Percentiles rank a stretch among this genome's conserved stretches.
These are phyloP conservation scores for Tolypocladium nubicola DNA, from an alignment of 2,329 filamentous ascomycete genomes.

Conservation along the genomic window DNA sequence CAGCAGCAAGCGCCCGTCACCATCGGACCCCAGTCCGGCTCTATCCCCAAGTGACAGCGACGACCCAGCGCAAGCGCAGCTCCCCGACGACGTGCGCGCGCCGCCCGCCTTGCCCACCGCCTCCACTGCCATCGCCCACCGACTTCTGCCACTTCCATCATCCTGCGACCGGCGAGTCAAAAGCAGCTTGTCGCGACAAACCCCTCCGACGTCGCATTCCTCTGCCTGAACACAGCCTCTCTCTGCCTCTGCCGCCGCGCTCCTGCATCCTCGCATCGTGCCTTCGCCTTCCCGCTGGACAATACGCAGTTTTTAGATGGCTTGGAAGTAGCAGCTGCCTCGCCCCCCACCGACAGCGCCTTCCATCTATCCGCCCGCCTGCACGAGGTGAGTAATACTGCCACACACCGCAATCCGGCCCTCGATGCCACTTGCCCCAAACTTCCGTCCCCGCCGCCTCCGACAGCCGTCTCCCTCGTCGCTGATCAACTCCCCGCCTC, in stretches of 20 bases:
- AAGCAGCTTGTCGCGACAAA: background rate
- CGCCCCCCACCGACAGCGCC: background rate
- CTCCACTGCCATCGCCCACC: background rate
- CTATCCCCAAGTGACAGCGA: background rate
- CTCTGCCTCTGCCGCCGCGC: background rate
- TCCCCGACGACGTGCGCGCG: background rate
- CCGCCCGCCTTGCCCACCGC: background rate
- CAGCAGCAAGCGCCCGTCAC: slow-evolving; percentile 8
- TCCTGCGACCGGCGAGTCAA: slow-evolving; percentile 2
- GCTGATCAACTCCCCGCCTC: background rate
- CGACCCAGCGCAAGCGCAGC: background rate
- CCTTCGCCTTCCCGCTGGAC: background rate
- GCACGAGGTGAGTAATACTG: background rate
- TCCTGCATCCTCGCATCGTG: background rate
- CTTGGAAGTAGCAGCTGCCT: slow-evolving; percentile 8
- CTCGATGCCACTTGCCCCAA: slow-evolving; percentile 1
- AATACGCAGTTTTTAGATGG: slow-evolving; percentile 9
- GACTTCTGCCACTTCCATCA: background rate
- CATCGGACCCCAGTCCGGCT: slow-evolving; percentile 8
- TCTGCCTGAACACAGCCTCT: background rate
- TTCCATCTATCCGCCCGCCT: background rate
- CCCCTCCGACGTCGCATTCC: slow-evolving; percentile 1
- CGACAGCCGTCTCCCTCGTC: background rate
- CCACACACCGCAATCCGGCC: background rate
- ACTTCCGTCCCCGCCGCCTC: slow-evolving; percentile 5